Percentiles rank a stretch among this genome's conserved stretches.
Evolutionary conservation across 768 basidiomycete genomes (phyloP).

Genomic region (Suillus paluster): DNA sequence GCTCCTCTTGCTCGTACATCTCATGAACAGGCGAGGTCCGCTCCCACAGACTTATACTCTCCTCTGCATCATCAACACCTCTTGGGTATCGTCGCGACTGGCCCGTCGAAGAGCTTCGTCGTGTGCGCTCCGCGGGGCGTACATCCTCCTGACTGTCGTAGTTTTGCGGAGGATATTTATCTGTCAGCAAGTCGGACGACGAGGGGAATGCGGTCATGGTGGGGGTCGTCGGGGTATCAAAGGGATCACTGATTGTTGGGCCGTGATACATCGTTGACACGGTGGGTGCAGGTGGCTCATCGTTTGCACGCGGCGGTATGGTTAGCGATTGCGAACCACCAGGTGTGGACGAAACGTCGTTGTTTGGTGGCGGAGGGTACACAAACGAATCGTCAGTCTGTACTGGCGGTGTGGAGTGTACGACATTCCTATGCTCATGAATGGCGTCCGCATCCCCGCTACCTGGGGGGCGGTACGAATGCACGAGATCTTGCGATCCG

Average conservation of each 20-base stretch:
- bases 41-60: slow-evolving; percentile 60
- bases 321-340: slow-evolving; percentile 23
- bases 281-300: slow-evolving; percentile 36
- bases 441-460: slow-evolving; percentile 47
- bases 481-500: slow-evolving; percentile 70
- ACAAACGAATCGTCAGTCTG: slow-evolving; percentile 21
- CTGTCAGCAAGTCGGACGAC: slow-evolving; percentile 19
- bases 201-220: slow-evolving; percentile 31
- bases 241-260: slow-evolving; percentile 27
- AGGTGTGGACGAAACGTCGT: slow-evolving; percentile 11
- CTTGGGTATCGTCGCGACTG: slow-evolving; percentile 54
- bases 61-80: slow-evolving; percentile 61
- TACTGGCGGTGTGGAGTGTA: slow-evolving; percentile 12
- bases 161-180: slow-evolving; percentile 9
- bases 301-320: slow-evolving; percentile 29
- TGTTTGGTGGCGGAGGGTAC: slow-evolving; percentile 37
- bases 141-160: slow-evolving; percentile 7
- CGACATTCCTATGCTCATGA: slow-evolving; percentile 53
- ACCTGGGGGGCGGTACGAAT: slow-evolving; percentile 70
- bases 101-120: slow-evolving; percentile 44
- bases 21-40: slow-evolving; percentile 28
- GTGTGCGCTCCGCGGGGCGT: slow-evolving; percentile 29
- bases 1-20: slow-evolving; percentile 11
- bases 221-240: slow-evolving; percentile 33
- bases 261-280: slow-evolving; percentile 13